phyloP scores from a whole-genome alignment of 352 stramenopile species.

The Aphanomyces stellatus region DNA sequence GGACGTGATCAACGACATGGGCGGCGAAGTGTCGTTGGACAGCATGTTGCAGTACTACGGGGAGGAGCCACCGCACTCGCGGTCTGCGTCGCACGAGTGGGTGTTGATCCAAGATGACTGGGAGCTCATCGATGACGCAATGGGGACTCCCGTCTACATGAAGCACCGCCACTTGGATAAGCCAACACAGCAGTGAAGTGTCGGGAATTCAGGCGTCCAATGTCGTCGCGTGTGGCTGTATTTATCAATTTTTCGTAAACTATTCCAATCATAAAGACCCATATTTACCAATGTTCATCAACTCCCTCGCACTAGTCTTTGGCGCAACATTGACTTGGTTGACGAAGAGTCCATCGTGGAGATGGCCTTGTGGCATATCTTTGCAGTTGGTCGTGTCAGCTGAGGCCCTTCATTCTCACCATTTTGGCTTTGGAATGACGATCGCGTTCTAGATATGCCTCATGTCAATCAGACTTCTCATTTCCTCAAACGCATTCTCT shows the following conservation, averaged over 20 bases:
- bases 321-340: no score
- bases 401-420: no score
- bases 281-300: neutral
- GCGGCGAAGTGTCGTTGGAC: constrained; percentile 14
- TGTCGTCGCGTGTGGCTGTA: no score
- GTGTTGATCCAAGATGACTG: constrained; percentile 16
- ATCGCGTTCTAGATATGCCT: no score
- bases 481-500: no score
- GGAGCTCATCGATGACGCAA: constrained; percentile 8
- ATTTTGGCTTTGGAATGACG: no score
- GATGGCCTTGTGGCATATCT: no score
- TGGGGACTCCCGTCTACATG: neutral
- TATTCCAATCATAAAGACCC: neutral
- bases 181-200: neutral
- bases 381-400: no score
- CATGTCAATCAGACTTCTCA: no score
- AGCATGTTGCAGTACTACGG: constrained; percentile 3
- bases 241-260: neutral
- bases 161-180: neutral
- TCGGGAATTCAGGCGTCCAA: neutral
- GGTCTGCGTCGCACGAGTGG: constrained; percentile 14
- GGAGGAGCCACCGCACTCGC: no score
- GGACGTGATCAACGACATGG: constrained; percentile 20
- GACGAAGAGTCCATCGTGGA: no score
- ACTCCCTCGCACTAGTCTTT: no score